Base-by-base conservation (phyloP, 257 asterid species). In the Lithospermum erythrorhizon region DNA sequence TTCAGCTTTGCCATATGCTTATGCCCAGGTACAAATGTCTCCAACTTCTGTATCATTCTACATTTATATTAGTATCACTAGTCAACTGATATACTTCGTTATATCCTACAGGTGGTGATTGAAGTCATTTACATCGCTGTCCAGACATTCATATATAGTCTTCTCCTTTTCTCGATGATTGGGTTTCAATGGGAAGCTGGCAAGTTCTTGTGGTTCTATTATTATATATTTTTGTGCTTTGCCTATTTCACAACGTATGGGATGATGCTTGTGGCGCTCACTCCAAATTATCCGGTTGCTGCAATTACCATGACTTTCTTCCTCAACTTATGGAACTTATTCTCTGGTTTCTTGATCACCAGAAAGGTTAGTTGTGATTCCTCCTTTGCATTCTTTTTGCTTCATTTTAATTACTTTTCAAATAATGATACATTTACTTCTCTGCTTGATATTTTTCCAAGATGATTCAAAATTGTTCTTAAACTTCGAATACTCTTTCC, bases 191-290 rank as follows among this genome's bases (percentile, higher is more conserved):
- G 82, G 86, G 60, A 32, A 6, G 22, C 8, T 18, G 81, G 3
- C 51, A 81, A 73, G 51, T 77, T 81, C 73, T 53, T 79, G 0
- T 69, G 80, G 76, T 77, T 82, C 68, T 79, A 80, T 68, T 82
- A 62, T 66, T 74, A 75, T 75, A 49, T 78, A 14, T 72, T 67
- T 63, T 76, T 57, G 67, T 65, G 84, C 72, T 82, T 75, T 70
- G 54, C 73, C 59, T 82, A 82, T 82, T 81, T 70, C 72, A 70
- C 86, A 3, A 22, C 73, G 23, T 74, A 62, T 19, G 88, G 78
- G 55, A 80, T 78, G 89, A 80, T 85, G 94, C 68, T 82, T 23
- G 63, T 81, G 3, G 81, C 93, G 21, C 66, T 80, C 35, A 85
- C 94, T 24, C 85, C 86, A 13, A 65, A 67, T 10, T 24, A 69